Conservation (phyloP, 352 stramenopile species). For the Phytophthora pisi region DNA sequence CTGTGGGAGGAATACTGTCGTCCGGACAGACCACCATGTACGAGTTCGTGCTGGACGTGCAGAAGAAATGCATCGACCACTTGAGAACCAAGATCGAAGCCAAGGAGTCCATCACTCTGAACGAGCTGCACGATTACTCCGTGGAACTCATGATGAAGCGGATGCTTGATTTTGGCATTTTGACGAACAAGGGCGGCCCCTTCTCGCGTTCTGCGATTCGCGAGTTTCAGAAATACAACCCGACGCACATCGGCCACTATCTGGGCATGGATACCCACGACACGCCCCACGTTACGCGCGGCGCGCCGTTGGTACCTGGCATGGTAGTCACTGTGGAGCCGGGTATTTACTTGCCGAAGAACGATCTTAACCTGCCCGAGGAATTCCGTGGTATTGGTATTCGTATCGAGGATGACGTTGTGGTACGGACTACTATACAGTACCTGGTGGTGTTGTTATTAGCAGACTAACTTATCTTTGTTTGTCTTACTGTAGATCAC, state of each 20-base stretch:
- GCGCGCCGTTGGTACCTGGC: conserved; percentile 57
- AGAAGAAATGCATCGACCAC: conserved; percentile 73
- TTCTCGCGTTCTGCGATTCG: conserved; percentile 43
- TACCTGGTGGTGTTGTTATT: background rate
- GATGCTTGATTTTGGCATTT: conserved; percentile 67
- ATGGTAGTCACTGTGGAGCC: conserved; percentile 89
- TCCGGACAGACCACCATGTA: conserved; percentile 67
- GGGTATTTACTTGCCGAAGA: conserved; percentile 83
- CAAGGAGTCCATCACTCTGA: conserved; percentile 64
- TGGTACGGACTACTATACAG: conserved; percentile 45
- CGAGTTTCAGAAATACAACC: conserved; percentile 86
- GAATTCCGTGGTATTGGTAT: conserved; percentile 87
- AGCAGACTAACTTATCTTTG: conserved; percentile 14
- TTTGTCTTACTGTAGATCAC: conserved; percentile 56
- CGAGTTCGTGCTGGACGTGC: conserved; percentile 78
- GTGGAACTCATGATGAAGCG: conserved; percentile 73
- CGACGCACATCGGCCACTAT: conserved; percentile 87
- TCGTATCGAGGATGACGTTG: conserved; percentile 87
- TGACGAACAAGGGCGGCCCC: conserved; percentile 39
- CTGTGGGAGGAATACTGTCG: conserved; percentile 54
- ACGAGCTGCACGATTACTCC: conserved; percentile 78
- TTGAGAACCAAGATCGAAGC: conserved; percentile 49
- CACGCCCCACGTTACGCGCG: conserved; percentile 72
- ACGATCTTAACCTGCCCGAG: conserved; percentile 61
- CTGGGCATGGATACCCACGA: conserved; percentile 87